Conservation (phyloP, 176 grass and related monocot species). For the Saccharum spontaneum region DNA sequence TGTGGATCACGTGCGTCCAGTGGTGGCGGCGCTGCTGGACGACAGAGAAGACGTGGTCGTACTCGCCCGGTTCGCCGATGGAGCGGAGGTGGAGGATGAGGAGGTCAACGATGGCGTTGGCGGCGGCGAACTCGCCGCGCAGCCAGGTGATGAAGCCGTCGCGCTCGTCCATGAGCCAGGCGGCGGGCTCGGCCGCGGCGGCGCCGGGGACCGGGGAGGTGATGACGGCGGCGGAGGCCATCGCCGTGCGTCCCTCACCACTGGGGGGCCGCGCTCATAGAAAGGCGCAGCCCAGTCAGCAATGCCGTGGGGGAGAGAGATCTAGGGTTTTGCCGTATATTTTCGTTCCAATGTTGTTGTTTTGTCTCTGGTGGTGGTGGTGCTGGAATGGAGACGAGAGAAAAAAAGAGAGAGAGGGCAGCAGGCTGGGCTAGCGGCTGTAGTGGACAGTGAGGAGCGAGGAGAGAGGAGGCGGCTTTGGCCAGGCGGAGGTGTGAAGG, state of each 20-base stretch:
- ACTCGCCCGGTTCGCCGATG: conserved; percentile 64
- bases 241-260: conserved; percentile 26
- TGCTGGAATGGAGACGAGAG: conserved; percentile 14
- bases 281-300: neutral
- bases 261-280: conserved; percentile 32
- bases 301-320: conserved; percentile 46
- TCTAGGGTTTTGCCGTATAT: conserved; percentile 74
- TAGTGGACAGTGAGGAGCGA: neutral
- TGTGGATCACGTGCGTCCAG: conserved; percentile 81
- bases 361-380: neutral
- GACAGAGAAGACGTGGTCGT: conserved; percentile 56
- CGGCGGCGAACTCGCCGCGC: conserved; percentile 85
- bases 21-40: conserved; percentile 82
- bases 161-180: conserved; percentile 61
- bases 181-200: conserved; percentile 19
- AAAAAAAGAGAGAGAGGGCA: neutral
- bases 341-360: neutral
- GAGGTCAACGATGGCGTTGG: conserved; percentile 87
- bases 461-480: neutral
- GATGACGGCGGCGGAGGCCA: conserved; percentile 44
- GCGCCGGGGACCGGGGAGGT: conserved; percentile 6
- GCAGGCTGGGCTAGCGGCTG: neutral
- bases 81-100: conserved; percentile 68
- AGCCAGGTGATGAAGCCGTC: conserved; percentile 94
- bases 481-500: neutral